Evolutionary conservation across 23 red algal species (phyloP).

Genomic region (Gracilaria gracilis): DNA sequence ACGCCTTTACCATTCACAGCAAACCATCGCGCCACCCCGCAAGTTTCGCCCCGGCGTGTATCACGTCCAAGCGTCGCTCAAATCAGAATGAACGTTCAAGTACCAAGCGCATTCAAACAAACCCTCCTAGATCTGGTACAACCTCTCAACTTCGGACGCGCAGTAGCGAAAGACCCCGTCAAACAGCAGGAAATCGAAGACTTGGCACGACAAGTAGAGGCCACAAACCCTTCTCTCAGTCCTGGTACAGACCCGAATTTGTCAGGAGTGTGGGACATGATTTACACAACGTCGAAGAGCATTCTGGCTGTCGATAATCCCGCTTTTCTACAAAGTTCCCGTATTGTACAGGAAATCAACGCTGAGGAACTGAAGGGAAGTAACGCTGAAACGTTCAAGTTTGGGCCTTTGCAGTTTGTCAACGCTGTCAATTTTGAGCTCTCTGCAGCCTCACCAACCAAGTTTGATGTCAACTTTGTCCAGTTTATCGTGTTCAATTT

Average conservation of each 20-base stretch:
- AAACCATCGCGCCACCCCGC: background rate
- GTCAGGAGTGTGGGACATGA: constrained; percentile 71
- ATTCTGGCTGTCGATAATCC: constrained; percentile 72
- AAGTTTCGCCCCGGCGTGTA: background rate
- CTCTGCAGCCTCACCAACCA: constrained; percentile 53
- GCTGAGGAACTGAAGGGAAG: constrained; percentile 36
- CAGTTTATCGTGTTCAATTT: constrained; percentile 74
- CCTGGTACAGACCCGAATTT: constrained; percentile 70
- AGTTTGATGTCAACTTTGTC: constrained; percentile 86
- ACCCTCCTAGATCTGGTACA: constrained; percentile 43
- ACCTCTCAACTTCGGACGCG: constrained; percentile 64
- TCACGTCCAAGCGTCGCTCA: background rate
- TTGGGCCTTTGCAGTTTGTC: constrained; percentile 69
- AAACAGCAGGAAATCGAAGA: constrained; percentile 62
- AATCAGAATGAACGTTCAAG: constrained; percentile 43
- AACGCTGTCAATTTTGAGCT: constrained; percentile 83
- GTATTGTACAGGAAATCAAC: constrained; percentile 85
- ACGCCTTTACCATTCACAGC: background rate
- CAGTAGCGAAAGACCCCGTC: constrained; percentile 31
- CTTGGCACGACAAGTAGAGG: constrained; percentile 59
- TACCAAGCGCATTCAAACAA: constrained; percentile 52
- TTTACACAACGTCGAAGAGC: constrained; percentile 86
- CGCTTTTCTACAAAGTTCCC: constrained; percentile 52
- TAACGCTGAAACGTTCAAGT: constrained; percentile 77
- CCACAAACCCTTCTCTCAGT: constrained; percentile 42